Evolutionary conservation across 345 rosid genomes (phyloP), one percentile per base, ranked within the genome.

Genomic region (Gynandropsis gynandra): DNA sequence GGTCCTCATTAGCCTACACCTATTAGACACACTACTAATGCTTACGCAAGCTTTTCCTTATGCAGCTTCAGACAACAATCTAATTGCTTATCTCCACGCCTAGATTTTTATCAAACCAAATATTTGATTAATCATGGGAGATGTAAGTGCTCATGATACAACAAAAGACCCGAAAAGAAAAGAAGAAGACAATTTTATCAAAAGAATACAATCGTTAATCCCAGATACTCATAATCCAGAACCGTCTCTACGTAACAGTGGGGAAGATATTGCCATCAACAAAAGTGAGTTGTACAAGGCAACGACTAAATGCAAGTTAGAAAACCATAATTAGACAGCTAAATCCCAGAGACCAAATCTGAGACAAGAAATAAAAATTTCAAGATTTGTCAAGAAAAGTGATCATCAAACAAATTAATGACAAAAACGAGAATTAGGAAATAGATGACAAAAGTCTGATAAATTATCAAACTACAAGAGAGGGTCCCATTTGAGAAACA

Each of bases 401-500:
- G 64, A 36, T 37, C 36, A 45, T 32, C 32, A 37, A 52, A 51
- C 54, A 38, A 27, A 45, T 27, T 13, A 45, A 39, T 35, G 50
- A 47, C 16, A 15, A 50, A 15, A 64, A 57, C 47, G 46, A 27
- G 50, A 21, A 44, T 51, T 50, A 43, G 43, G 13, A 7, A 9
- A 36, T 19, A 35, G 16, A 64, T 55, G 16, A 50, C 24, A 64
- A 35, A 45, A 50, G 35, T 47, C 16, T 40, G 58, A 64, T 49
- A 37, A 37, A 8, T 52, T 47, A 42, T 54, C 61, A 13, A 69
- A 58, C 63, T 58, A 63, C 21, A 8, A 44, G 13, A 36, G 31
- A 50, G 52, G 68, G 56, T 36, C 73, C 80, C 67, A 50, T 49
- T 16, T 36, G 1, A 29, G 54, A 10, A 29, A 43, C 40, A 14